phyloP scores from a whole-genome alignment of 2,329 filamentous ascomycete species.

The Sporothrix humicola region DNA sequence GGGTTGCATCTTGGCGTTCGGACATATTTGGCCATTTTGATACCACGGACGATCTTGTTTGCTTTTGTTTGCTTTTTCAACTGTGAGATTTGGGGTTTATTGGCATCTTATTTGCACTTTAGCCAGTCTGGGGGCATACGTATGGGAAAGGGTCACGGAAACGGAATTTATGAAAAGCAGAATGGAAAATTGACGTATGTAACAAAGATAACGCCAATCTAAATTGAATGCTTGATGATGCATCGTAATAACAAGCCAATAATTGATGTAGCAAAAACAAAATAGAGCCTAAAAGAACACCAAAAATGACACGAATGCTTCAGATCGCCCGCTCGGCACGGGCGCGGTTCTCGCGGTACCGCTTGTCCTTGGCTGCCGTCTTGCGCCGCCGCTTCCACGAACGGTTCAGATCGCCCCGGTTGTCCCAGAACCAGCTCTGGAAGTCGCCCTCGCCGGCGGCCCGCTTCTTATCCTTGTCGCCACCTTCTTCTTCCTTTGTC shows the following conservation, averaged over 20 bases:
- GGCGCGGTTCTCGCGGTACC: slow-evolving; percentile 68
- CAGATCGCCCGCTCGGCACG: slow-evolving; percentile 48
- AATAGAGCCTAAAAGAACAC: background rate
- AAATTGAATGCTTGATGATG: background rate
- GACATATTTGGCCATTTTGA: slow-evolving; percentile 1
- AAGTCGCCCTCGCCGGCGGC: slow-evolving; percentile 56
- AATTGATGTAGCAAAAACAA: background rate
- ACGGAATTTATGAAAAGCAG: background rate
- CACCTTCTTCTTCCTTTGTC: slow-evolving; percentile 33
- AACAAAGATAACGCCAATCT: slow-evolving; percentile 7
- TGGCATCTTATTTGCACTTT: background rate
- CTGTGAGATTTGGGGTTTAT: background rate
- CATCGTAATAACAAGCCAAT: background rate
- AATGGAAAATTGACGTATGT: background rate
- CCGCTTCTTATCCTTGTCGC: slow-evolving; percentile 34
- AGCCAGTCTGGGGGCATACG: background rate
- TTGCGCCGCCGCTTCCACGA: slow-evolving; percentile 71
- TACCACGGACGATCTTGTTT: background rate
- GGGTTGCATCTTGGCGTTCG: background rate
- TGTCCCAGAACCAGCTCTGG: slow-evolving; percentile 71
- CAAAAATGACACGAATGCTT: background rate
- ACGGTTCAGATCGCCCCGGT: slow-evolving; percentile 67
- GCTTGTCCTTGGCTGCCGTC: slow-evolving; percentile 67
- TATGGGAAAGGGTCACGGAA: background rate
- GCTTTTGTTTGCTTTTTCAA: background rate